Percentiles rank a stretch among this genome's conserved stretches.
Evolutionary conservation across 2,329 filamentous ascomycete species (phyloP).

Genomic region (Tolypocladium guangdongense): DNA sequence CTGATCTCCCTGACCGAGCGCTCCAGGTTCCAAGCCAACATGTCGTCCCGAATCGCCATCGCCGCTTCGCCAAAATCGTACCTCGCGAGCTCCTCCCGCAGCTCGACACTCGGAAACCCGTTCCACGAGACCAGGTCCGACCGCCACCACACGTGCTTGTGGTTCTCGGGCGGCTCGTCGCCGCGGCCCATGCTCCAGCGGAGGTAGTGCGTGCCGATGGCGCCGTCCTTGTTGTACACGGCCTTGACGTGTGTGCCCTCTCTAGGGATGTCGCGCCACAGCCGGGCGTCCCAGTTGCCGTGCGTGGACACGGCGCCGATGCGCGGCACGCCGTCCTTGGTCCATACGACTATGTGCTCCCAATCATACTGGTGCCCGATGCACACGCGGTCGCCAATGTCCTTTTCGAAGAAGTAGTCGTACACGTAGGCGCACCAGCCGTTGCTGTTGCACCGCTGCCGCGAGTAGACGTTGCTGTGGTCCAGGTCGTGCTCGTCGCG

Average conservation of each 20-base stretch:
- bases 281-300: conserved; percentile 16
- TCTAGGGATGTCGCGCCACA: conserved; percentile 13
- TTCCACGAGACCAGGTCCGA: conserved; percentile 19
- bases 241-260: conserved; percentile 21
- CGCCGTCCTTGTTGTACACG: conserved; percentile 26
- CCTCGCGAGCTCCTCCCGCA: conserved; percentile 4
- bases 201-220: conserved; percentile 19
- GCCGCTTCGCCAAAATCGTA: conserved; percentile 7
- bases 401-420: conserved; percentile 37
- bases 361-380: conserved; percentile 28
- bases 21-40: conserved; percentile 3
- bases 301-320: conserved; percentile 21
- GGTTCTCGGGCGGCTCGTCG: conserved; percentile 17
- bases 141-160: conserved; percentile 18
- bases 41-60: conserved; percentile 5
- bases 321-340: conserved; percentile 11
- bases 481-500: conserved; percentile 21
- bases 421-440: conserved; percentile 33
- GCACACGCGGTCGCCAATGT: conserved; percentile 16
- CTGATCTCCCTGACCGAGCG: neutral
- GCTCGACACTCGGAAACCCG: conserved; percentile 14
- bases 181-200: conserved; percentile 13
- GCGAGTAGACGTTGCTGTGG: conserved; percentile 31
- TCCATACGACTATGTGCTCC: conserved; percentile 25
- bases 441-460: conserved; percentile 28